A percentile compares a stretch with the other conserved stretches of the same genome.
Evolutionary conservation across 1,284 basidiomycete species (phyloP).

Genomic region (Amylostereum chailletii): DNA sequence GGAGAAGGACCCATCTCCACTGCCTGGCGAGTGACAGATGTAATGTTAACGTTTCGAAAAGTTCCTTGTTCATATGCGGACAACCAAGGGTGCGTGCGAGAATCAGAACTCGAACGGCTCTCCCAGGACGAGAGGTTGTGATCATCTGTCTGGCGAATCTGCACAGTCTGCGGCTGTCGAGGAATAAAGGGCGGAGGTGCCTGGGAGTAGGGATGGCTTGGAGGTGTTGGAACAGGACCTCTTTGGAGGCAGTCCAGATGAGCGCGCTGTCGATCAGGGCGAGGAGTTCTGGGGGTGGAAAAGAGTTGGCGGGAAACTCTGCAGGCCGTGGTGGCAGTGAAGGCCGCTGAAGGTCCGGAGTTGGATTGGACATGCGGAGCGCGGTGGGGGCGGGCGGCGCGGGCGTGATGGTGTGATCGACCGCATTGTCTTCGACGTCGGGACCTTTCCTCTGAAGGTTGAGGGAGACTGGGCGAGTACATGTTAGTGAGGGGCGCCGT

Average conservation of each 20-base stretch:
- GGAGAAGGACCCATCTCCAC: conserved; percentile 42
- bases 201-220: conserved; percentile 18
- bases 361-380: conserved; percentile 10
- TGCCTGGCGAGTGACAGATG: conserved; percentile 33
- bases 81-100: conserved; percentile 41
- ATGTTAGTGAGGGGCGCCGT: conserved; percentile 1
- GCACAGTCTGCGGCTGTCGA: conserved; percentile 29
- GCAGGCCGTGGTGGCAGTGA: not conserved
- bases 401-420: too few species aligned
- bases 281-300: not conserved
- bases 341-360: conserved; percentile 7
- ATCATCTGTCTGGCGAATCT: conserved; percentile 37
- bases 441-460: not conserved
- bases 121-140: conserved; percentile 26
- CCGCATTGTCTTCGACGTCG: too few species aligned
- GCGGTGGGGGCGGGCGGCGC: too few species aligned
- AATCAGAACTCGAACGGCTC: conserved; percentile 34
- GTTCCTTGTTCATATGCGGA: conserved; percentile 34
- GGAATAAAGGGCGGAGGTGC: conserved; percentile 14
- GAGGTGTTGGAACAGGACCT: conserved; percentile 19
- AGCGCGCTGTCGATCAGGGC: conserved; percentile 12
- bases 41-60: conserved; percentile 49
- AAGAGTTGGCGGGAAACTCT: not conserved
- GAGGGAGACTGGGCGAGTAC: conserved; percentile 11
- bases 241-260: conserved; percentile 4